Base-by-base conservation (phyloP, 805 yeast genomes). In the Metschnikowia henanensis region DNA sequence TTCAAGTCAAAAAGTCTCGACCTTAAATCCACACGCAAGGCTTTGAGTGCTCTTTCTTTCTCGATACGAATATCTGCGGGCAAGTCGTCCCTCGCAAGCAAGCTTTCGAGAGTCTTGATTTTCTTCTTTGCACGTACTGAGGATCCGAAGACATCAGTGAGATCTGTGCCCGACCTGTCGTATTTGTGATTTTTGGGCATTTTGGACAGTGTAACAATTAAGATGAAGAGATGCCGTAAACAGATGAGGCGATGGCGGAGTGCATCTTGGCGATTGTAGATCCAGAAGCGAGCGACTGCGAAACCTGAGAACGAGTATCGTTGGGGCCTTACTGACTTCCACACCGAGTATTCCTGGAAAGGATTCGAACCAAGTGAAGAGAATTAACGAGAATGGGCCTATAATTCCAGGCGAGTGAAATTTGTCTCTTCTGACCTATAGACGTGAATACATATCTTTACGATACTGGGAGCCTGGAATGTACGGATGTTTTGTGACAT, bases 41-140 rank as follows among this genome's bases (percentile, higher is more conserved):
- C 87, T 37, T 77, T 79, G 42, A 88, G 64, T 1, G 87, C 84
- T 64, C 95, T 79, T 63, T 88, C 94, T 51, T 87, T 84, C 37
- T 83, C 85, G 15, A 80, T 65, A 43, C 83, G 73, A 20, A 82
- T 73, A 53, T 80, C 79, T 13, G 88, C 84, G 3, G 87, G 83
- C 43, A 85, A 63, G 17, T 67, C 73, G 33, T 80, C 83, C 54
- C 74, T 77, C 54, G 71, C 72, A 47, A 92, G 68, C 16, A 87
- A 68, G 54, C 97, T 76, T 56, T 85, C 84, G 30, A 89, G 73
- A 61, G 92, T 96, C 68, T 98, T 80, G 50, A 92, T 87, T 66
- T 85, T 86, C 72, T 85, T 89, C 64, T 82, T 87, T 50, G 89
- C 76, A 6, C 55, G 47, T 9, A 41, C 56, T 3, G 56, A 45